Conservation (phyloP, 805 yeast genomes). For the Metschnikowia continentalis region DNA sequence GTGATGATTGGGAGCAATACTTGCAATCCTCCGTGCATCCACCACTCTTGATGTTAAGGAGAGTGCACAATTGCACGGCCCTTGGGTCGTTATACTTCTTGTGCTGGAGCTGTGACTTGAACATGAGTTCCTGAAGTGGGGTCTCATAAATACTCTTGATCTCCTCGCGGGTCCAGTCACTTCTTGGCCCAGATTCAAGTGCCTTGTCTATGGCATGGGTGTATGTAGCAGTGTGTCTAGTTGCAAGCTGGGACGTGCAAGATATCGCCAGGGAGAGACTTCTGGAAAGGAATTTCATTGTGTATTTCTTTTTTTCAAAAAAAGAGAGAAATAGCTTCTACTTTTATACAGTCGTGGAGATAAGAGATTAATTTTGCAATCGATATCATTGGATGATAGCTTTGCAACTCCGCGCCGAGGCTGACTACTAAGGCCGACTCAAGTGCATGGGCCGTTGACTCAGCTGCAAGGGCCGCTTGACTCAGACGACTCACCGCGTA, state of each 20-base stretch:
- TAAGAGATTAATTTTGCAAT: background rate
- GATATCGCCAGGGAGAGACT: background rate
- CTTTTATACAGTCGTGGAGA: background rate
- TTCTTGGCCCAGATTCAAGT: slow-evolving; percentile 13
- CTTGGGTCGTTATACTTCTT: slow-evolving; percentile 62
- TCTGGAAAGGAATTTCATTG: background rate
- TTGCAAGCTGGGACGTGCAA: background rate
- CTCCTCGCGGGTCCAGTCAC: slow-evolving; percentile 58
- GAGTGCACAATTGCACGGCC: slow-evolving; percentile 71
- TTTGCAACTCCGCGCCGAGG: background rate
- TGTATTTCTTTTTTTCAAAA: background rate
- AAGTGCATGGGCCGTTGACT: slow-evolving; percentile 1
- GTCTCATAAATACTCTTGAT: slow-evolving; percentile 57
- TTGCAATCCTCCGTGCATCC: slow-evolving; percentile 82
- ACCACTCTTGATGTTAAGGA: slow-evolving; percentile 71
- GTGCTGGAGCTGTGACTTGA: slow-evolving; percentile 61
- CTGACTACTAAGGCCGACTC: background rate
- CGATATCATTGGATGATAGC: background rate
- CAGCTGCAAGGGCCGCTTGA: background rate
- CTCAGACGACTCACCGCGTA: background rate
- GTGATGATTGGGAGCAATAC: slow-evolving; percentile 72
- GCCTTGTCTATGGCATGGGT: slow-evolving; percentile 4
- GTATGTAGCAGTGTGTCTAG: background rate
- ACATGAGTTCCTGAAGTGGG: slow-evolving; percentile 60
- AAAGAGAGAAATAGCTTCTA: background rate